Base-by-base conservation (phyloP, 495 filamentous ascomycete genomes). In the Podospora fimiseda region DNA sequence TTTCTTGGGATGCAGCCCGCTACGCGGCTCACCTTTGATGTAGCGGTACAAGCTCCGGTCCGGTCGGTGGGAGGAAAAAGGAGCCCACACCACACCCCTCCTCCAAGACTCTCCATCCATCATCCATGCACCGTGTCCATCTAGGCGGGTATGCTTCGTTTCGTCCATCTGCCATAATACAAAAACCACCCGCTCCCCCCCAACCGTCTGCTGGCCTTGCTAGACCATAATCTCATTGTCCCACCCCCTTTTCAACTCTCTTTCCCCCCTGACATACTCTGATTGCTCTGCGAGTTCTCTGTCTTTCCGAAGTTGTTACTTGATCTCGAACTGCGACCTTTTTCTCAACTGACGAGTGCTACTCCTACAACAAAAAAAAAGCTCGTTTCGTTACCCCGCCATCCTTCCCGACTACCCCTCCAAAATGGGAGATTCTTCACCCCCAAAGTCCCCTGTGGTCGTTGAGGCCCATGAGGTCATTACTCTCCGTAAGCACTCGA, bases 401-500 rank as follows among this genome's bases (percentile, higher is more conserved):
- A 60, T 57, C 52, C 53, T 46, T 58, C 51, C 62, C 57, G 50
- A 64, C 40, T 22, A 44, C 22, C 58, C 55, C 55, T 59, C 70
- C 72, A 74, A 49, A 60, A 92, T 93, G 87, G 82, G 82, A 64
- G 84, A 87, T 68, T 67, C 43, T 50, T 71, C 79, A 48, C 74
- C 76, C 56, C 27, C 27, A 33, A 79, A 80, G 67, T 71, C 76
- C 64, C 74, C 81, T 3, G 88, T 90, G 72, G 89, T 94, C 53
- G 77, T 77, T 43, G 90, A 95, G 75, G 87, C 90, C 61, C 88
- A 93, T 70, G 74, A 87, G 65, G 87, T 90, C 58, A 84, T 90
- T 70, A 95, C 88, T 14, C 93, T 81, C 74, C 84, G 88, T 81
- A 58, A 62, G 62, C 50, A 39, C 9, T 11, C 8, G 24, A 39